Conservation (phyloP, 106 monocot species). For the Cymbidium sinense region DNA sequence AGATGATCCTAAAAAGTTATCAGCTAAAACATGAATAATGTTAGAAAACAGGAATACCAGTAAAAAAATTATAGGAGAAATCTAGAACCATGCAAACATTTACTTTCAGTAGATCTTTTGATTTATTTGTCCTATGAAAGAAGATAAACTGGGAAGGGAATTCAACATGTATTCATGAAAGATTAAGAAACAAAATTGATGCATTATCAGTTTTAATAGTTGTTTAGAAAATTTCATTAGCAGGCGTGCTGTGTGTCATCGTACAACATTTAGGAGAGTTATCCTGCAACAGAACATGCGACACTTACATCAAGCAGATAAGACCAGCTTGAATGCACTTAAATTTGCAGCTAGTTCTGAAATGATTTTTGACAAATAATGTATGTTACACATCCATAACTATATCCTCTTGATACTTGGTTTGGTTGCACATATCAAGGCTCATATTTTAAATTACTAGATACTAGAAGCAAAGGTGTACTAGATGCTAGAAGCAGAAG, state of each 20-base stretch:
- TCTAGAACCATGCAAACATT: background rate
- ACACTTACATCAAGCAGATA: background rate
- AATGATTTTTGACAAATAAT: too few relatives aligned
- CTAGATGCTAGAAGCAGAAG: too few relatives aligned
- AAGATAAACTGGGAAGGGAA: constrained; percentile 1
- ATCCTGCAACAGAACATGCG: background rate
- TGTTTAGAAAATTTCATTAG: too few relatives aligned
- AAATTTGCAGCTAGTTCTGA: too few relatives aligned
- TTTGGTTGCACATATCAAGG: too few relatives aligned
- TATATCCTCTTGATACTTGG: too few relatives aligned
- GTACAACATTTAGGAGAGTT: background rate
- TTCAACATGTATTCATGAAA: background rate
- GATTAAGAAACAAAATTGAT: background rate
- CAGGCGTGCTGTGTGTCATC: background rate
- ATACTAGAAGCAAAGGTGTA: too few relatives aligned
- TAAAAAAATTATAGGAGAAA: background rate
- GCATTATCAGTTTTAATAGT: too few relatives aligned
- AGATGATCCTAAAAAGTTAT: constrained; percentile 33
- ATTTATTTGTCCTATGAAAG: background rate
- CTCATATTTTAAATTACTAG: too few relatives aligned
- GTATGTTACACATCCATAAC: too few relatives aligned
- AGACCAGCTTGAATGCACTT: too few relatives aligned
- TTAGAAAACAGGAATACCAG: background rate
- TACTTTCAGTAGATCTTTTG: background rate
- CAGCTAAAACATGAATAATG: background rate